Conservation (phyloP, 139 green algal genomes). For the Volvox reticuliferus region DNA sequence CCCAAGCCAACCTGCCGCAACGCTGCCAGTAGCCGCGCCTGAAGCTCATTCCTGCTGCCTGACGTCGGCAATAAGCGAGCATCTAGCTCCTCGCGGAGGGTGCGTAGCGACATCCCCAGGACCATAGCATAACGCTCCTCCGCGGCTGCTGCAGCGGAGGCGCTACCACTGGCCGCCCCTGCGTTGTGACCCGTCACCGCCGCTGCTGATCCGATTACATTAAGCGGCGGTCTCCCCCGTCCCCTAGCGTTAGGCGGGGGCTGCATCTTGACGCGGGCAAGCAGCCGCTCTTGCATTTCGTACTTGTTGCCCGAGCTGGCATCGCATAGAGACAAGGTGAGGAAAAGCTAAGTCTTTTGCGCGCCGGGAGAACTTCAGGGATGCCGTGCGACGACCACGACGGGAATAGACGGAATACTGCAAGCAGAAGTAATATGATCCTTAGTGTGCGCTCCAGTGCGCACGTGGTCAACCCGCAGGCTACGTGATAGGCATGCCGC, state of each 20-base stretch:
- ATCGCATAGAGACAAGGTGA: no score
- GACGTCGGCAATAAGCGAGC: not conserved
- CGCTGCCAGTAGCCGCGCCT: slow-evolving; percentile 11
- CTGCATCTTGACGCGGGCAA: not conserved
- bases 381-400: no score
- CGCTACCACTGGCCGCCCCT: not conserved
- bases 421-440: no score
- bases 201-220: not conserved
- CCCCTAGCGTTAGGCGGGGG: no score
- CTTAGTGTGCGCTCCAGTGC: no score
- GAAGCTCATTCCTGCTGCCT: not conserved
- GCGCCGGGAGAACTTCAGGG: no score
- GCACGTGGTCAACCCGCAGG: no score
- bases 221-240: not conserved
- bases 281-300: slow-evolving; percentile 52
- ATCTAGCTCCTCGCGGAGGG: slow-evolving; percentile 37
- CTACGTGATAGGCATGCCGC: no score
- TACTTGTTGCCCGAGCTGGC: slow-evolving; percentile 54
- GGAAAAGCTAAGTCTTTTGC: no score
- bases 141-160: not conserved
- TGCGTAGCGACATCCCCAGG: slow-evolving; percentile 27
- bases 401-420: no score
- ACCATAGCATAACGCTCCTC: not conserved
- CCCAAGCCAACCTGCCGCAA: slow-evolving; percentile 2
- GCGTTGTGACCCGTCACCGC: not conserved